Evolutionary conservation across 331 rosid species (phyloP).

Genomic region (Rosa hybrid): DNA sequence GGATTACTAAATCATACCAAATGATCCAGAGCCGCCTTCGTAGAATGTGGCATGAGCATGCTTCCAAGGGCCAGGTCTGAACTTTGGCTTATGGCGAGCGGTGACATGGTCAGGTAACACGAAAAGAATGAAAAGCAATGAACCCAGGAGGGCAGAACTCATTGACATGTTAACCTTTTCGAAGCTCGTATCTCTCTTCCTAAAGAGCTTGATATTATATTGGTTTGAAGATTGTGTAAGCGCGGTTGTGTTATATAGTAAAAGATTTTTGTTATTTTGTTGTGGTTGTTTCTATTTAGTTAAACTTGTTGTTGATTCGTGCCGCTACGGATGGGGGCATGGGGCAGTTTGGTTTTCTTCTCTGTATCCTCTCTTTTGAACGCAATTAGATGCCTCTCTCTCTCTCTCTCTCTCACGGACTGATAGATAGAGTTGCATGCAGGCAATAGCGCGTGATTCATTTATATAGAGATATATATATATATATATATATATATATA

Average conservation of each 20-base stretch:
- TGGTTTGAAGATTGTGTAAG: neutral
- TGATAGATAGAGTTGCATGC: too few relatives aligned
- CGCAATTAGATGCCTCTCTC: too few relatives aligned
- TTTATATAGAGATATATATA: too few relatives aligned
- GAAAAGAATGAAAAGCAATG: constrained; percentile 11
- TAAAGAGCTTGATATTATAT: neutral
- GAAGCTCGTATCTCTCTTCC: neutral
- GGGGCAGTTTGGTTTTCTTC: neutral
- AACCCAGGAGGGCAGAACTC: constrained; percentile 21
- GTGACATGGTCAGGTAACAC: constrained; percentile 8
- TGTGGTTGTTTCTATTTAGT: neutral
- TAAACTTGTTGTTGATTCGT: neutral
- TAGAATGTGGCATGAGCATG: constrained; percentile 72
- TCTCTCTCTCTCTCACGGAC: too few relatives aligned
- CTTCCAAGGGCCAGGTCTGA: constrained; percentile 56
- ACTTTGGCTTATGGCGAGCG: constrained; percentile 34
- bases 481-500: too few relatives aligned
- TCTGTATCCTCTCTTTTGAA: neutral
- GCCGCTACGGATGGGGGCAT: neutral
- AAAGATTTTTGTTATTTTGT: neutral
- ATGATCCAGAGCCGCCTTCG: constrained; percentile 59
- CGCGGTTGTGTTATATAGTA: neutral
- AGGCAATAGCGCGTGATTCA: too few relatives aligned
- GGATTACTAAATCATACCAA: constrained; percentile 32
- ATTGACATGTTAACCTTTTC: neutral